Evolutionary conservation across 495 filamentous ascomycete genomes (phyloP).

Genomic region (Penicillium crystallinum): DNA sequence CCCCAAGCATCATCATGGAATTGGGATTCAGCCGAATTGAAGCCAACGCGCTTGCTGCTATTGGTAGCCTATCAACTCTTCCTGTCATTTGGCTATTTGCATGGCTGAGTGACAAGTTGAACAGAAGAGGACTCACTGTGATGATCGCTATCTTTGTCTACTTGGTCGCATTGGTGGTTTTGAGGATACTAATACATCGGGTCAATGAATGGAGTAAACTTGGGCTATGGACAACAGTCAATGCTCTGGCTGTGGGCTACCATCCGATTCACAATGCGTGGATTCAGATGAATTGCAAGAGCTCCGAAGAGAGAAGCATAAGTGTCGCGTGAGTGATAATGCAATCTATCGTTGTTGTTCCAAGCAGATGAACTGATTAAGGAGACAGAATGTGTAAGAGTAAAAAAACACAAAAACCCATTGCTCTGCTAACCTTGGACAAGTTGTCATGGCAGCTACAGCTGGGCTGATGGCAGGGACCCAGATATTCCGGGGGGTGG

Average conservation of each 20-base stretch:
- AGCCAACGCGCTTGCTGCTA: no score
- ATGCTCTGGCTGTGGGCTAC: not conserved
- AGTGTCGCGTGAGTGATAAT: not conserved
- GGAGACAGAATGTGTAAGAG: constrained; percentile 24
- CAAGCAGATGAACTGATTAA: no score
- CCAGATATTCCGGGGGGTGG: constrained; percentile 26
- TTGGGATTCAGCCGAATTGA: not conserved
- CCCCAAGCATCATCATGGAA: not conserved
- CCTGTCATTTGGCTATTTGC: no score
- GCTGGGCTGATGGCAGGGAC: constrained; percentile 28
- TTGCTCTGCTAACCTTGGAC: not conserved
- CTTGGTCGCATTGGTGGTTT: not conserved
- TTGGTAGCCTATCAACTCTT: no score
- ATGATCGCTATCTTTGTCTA: no score
- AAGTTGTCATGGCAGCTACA: constrained; percentile 29
- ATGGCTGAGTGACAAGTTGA: no score
- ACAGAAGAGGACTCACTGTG: no score
- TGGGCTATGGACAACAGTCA: not conserved
- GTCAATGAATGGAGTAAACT: no score
- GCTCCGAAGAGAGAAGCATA: not conserved
- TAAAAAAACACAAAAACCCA: not conserved
- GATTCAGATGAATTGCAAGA: not conserved
- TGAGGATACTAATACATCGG: no score
- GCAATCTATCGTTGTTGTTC: no score
- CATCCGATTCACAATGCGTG: not conserved